Conservation (phyloP, 441 rosid species). For the Croton laevigatus region DNA sequence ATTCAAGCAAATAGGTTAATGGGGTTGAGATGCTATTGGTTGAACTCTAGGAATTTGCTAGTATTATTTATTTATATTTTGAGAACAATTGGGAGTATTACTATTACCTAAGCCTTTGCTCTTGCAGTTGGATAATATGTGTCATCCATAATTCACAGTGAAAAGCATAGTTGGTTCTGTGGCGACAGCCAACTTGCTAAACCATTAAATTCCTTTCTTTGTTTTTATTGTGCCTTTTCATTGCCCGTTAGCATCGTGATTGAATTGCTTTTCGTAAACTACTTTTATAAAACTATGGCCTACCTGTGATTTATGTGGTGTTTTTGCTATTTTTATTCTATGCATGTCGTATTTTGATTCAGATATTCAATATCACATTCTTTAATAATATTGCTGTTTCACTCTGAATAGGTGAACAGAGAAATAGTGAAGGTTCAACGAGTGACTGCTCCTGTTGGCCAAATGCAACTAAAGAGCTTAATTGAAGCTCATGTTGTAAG, state of each 20-base stretch:
- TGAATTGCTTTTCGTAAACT: too few relatives aligned
- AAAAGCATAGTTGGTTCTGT: background rate
- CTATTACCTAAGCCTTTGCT: background rate
- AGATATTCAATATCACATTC: too few relatives aligned
- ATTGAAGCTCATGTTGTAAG: conserved; percentile 95
- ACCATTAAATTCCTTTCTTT: background rate
- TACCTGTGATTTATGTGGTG: background rate
- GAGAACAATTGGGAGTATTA: too few relatives aligned
- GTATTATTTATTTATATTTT: too few relatives aligned
- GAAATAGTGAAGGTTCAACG: conserved; percentile 95
- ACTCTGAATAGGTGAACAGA: conserved; percentile 58
- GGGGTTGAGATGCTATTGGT: background rate
- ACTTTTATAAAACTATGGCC: too few relatives aligned
- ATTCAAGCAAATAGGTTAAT: background rate
- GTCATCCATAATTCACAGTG: background rate
- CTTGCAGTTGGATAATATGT: background rate
- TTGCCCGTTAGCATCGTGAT: background rate
- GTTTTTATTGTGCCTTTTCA: background rate
- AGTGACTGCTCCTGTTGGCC: conserved; percentile 95
- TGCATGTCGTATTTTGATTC: background rate
- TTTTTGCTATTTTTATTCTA: background rate
- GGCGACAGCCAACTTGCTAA: background rate
- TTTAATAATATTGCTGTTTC: conserved; percentile 1
- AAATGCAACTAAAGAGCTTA: conserved; percentile 87
- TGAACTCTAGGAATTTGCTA: background rate